Percentiles rank a stretch among this genome's conserved stretches.
Conservation (phyloP, 192 early-diverging fungal genomes). For the Anaeromyces robustus region DNA sequence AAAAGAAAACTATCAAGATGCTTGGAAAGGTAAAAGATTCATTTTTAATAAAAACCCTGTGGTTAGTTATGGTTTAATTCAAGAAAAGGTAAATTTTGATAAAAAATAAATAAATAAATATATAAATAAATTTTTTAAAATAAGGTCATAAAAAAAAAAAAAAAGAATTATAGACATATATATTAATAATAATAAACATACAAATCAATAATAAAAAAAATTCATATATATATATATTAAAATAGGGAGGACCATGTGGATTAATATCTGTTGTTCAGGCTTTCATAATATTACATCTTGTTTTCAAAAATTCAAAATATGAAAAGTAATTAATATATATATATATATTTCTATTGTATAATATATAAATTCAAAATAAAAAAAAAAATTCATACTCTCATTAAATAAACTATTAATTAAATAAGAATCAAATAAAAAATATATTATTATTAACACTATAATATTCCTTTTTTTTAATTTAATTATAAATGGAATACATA, state of each 20-base stretch:
- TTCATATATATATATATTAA: neutral
- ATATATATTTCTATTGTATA: neutral
- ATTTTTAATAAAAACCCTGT: conserved; percentile 8
- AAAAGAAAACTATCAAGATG: neutral
- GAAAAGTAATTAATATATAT: conserved; percentile 6
- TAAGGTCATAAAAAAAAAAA: neutral
- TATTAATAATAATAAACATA: neutral
- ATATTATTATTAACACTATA: too few species aligned
- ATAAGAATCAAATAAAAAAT: too few species aligned
- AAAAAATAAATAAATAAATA: neutral
- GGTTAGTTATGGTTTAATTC: conserved; percentile 27
- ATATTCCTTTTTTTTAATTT: too few species aligned
- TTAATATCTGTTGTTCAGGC: conserved; percentile 29
- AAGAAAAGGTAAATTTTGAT: conserved; percentile 16
- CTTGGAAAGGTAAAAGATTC: conserved; percentile 26
- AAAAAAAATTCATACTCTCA: too few species aligned
- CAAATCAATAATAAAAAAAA: too few species aligned
- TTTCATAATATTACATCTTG: conserved; percentile 18
- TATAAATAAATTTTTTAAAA: neutral
- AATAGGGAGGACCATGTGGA: conserved; percentile 33
- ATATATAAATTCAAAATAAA: too few species aligned
- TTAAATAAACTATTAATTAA: too few species aligned
- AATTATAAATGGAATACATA: too few species aligned
- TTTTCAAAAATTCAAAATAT: conserved; percentile 8
- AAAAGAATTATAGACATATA: neutral